These are phyloP conservation scores for Lactarius quietus DNA, from an alignment of 768 basidiomycete genomes.

Conservation along the genomic window DNA sequence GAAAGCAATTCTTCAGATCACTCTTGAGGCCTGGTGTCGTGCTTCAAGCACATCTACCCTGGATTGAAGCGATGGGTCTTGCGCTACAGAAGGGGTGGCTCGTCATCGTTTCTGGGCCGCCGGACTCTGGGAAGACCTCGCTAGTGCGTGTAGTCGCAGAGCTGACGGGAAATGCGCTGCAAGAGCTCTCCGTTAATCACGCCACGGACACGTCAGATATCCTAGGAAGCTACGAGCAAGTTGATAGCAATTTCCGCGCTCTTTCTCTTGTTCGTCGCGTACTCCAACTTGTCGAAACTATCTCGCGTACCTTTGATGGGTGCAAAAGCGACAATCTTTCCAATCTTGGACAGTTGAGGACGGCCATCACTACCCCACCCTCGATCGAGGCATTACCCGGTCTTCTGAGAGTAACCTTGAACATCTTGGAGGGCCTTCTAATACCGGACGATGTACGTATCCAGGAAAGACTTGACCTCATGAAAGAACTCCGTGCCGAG, in stretches of 20 bases:
- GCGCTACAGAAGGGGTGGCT: slow-evolving; percentile 80
- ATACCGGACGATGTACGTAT: slow-evolving; percentile 11
- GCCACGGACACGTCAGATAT: slow-evolving; percentile 93
- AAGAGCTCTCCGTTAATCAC: slow-evolving; percentile 75
- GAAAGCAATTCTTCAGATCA: slow-evolving; percentile 35
- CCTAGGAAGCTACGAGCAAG: slow-evolving; percentile 93
- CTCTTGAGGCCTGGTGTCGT: slow-evolving; percentile 44
- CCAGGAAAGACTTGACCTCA: slow-evolving; percentile 14
- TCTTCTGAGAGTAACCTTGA: slow-evolving; percentile 31
- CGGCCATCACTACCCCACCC: not conserved
- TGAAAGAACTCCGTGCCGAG: slow-evolving; percentile 15
- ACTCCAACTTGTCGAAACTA: slow-evolving; percentile 37
- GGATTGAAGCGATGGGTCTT: slow-evolving; percentile 71
- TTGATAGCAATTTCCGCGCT: slow-evolving; percentile 49
- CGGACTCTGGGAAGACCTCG: slow-evolving; percentile 74
- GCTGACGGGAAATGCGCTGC: slow-evolving; percentile 62
- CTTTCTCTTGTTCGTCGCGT: slow-evolving; percentile 40
- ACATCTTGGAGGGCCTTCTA: slow-evolving; percentile 33
- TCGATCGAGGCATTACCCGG: slow-evolving; percentile 3
- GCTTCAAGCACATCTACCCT: slow-evolving; percentile 58
- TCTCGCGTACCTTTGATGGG: slow-evolving; percentile 36
- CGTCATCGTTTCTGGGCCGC: slow-evolving; percentile 78
- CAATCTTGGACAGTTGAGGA: slow-evolving; percentile 8
- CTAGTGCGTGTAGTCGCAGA: slow-evolving; percentile 67
- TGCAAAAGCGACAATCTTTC: slow-evolving; percentile 11